Percentiles rank a stretch among this genome's conserved stretches.
phyloP scores from a whole-genome alignment of 1,284 basidiomycete genomes.

The Austropuccinia psidii region DNA sequence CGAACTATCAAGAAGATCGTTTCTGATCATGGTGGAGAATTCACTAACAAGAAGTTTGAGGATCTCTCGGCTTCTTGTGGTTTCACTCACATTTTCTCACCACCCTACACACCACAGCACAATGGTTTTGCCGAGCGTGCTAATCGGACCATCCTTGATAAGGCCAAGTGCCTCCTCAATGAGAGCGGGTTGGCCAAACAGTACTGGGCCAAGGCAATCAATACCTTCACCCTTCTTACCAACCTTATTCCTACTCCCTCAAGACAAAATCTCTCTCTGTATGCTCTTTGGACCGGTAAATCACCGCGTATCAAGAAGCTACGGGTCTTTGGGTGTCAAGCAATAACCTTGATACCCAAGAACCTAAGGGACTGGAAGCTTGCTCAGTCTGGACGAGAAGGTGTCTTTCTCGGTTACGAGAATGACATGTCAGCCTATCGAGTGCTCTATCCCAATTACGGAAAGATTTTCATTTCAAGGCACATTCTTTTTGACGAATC shows the following conservation, averaged over 20 bases:
- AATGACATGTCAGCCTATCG: no score
- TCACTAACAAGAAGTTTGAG: slow-evolving; percentile 41
- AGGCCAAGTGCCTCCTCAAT: slow-evolving; percentile 43
- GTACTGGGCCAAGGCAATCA: slow-evolving; percentile 48
- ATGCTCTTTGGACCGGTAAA: no score
- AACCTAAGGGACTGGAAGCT: not conserved
- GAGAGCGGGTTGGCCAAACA: slow-evolving; percentile 42
- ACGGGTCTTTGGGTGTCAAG: no score
- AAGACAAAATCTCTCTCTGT: not conserved
- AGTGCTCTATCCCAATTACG: no score
- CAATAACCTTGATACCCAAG: no score
- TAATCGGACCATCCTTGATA: slow-evolving; percentile 44
- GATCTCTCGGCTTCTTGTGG: slow-evolving; percentile 43
- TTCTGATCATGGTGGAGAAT: slow-evolving; percentile 47
- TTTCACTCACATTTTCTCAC: slow-evolving; percentile 45
- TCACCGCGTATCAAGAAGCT: no score
- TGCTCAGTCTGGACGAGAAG: not conserved
- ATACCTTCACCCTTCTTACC: slow-evolving; percentile 45
- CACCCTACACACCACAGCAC: slow-evolving; percentile 48
- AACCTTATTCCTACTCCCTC: slow-evolving; percentile 44
- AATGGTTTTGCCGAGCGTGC: slow-evolving; percentile 47
- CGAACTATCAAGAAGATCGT: not conserved
- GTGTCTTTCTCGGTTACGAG: not conserved
- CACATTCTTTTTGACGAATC: no score
- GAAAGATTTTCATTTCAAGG: no score